phyloP scores from a whole-genome alignment of 345 rosid species.

The Melastoma malabathricum region DNA sequence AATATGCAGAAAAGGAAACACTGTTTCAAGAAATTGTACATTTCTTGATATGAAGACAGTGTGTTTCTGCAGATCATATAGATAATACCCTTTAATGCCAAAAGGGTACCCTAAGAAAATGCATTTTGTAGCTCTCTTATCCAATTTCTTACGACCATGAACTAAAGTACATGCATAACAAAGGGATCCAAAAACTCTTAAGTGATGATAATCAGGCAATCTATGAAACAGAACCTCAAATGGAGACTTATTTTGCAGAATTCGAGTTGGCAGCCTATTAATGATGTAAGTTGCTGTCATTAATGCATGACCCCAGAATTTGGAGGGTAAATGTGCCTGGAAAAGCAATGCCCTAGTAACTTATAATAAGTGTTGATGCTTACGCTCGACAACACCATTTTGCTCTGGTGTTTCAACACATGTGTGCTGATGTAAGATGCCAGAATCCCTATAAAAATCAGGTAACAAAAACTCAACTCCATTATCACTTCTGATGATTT shows the following conservation, averaged over 20 bases:
- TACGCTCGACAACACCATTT: slow-evolving; percentile 4
- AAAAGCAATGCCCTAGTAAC: background rate
- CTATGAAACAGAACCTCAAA: background rate
- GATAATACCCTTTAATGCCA: too few relatives aligned
- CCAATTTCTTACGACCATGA: background rate
- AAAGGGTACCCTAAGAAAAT: background rate
- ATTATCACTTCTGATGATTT: slow-evolving; percentile 1
- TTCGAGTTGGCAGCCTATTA: background rate
- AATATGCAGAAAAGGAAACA: too few relatives aligned
- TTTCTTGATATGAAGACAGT: background rate
- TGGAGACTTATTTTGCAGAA: background rate
- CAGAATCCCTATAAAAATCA: background rate
- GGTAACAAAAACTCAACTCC: background rate
- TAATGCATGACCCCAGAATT: too few relatives aligned
- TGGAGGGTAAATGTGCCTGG: too few relatives aligned
- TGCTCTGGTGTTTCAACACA: background rate
- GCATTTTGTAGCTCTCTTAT: background rate
- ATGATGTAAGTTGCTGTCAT: too few relatives aligned
- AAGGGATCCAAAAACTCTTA: background rate
- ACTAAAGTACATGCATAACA: background rate
- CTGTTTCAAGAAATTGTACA: too few relatives aligned
- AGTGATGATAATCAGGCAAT: background rate
- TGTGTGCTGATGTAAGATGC: background rate
- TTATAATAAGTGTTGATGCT: slow-evolving; percentile 1
- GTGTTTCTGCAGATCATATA: background rate